Evolutionary conservation across 352 stramenopile species (phyloP).

Genomic region (Phytopythium vexans): DNA sequence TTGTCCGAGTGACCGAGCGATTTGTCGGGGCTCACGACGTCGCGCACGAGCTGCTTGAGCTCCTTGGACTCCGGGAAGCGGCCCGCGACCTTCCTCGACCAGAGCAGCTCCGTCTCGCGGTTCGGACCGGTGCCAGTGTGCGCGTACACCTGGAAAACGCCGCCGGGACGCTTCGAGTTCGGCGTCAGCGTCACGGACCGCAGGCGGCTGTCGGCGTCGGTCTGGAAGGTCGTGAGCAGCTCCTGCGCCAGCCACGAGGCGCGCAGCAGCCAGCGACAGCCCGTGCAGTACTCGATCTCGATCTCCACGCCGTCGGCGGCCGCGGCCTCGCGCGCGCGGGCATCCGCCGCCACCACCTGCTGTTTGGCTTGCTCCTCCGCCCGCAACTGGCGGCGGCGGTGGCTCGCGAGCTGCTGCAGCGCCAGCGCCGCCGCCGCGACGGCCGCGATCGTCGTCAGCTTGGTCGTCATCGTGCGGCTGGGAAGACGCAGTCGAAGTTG

Average conservation of each 20-base stretch:
- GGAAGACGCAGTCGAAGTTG: too few species aligned
- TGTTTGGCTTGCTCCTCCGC: constrained; percentile 8
- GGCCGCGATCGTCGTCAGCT: constrained; percentile 21
- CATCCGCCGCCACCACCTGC: constrained; percentile 3
- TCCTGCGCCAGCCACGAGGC: constrained; percentile 89
- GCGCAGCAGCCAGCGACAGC: constrained; percentile 89
- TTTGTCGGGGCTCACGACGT: constrained; percentile 78
- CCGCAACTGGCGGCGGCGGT: constrained; percentile 7
- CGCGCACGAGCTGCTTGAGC: constrained; percentile 91
- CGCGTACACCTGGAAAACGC: constrained; percentile 69
- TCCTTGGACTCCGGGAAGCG: constrained; percentile 92
- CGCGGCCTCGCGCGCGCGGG: neutral
- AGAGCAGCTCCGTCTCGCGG: constrained; percentile 65
- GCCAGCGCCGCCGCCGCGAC: constrained; percentile 23
- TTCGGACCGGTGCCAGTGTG: constrained; percentile 28
- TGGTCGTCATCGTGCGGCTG: neutral
- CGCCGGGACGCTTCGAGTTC: constrained; percentile 43
- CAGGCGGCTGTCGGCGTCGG: constrained; percentile 46
- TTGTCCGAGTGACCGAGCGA: constrained; percentile 86
- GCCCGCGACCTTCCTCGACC: constrained; percentile 76
- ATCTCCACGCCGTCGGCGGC: constrained; percentile 22
- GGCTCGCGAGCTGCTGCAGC: constrained; percentile 42
- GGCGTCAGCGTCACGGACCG: constrained; percentile 63
- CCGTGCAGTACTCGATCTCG: constrained; percentile 92
- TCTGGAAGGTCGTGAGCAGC: constrained; percentile 90